Percentiles rank a stretch among this genome's conserved stretches.
These are phyloP conservation scores for Alloascoidea hylecoeti DNA, from an alignment of 805 yeast genomes.

Conservation along the genomic window DNA sequence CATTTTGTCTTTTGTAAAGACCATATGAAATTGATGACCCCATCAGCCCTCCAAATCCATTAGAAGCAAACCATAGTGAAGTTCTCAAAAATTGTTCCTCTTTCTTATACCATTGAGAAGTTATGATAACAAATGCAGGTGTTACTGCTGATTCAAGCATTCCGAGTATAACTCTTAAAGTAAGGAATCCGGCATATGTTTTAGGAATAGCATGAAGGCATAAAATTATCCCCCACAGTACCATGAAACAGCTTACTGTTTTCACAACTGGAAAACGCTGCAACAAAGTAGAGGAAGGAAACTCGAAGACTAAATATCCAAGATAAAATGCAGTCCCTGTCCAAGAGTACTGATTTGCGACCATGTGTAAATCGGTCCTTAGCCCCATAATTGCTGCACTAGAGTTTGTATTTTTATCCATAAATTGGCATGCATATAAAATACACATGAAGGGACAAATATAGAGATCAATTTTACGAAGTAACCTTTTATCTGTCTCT, in stretches of 20 bases:
- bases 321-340: constrained; percentile 44
- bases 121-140: constrained; percentile 42
- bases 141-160: constrained; percentile 36
- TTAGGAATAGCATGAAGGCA: constrained; percentile 38
- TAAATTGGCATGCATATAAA: constrained; percentile 35
- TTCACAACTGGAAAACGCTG: constrained; percentile 48
- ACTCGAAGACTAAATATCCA: constrained; percentile 47
- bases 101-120: constrained; percentile 41
- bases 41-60: constrained; percentile 28
- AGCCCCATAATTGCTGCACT: constrained; percentile 40
- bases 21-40: constrained; percentile 37
- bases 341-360: constrained; percentile 33
- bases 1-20: constrained; percentile 16
- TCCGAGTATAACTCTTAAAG: constrained; percentile 36
- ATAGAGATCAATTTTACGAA: constrained; percentile 38
- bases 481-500: too few relatives aligned
- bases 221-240: constrained; percentile 51
- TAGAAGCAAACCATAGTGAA: constrained; percentile 25
- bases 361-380: constrained; percentile 28
- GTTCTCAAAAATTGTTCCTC: constrained; percentile 34
- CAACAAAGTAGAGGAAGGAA: constrained; percentile 28
- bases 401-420: constrained; percentile 43
- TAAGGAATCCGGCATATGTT: constrained; percentile 28
- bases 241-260: constrained; percentile 29
- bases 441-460: constrained; percentile 35